phyloP scores from a whole-genome alignment of 345 rosid species.

The Gossypioides kirkii region DNA sequence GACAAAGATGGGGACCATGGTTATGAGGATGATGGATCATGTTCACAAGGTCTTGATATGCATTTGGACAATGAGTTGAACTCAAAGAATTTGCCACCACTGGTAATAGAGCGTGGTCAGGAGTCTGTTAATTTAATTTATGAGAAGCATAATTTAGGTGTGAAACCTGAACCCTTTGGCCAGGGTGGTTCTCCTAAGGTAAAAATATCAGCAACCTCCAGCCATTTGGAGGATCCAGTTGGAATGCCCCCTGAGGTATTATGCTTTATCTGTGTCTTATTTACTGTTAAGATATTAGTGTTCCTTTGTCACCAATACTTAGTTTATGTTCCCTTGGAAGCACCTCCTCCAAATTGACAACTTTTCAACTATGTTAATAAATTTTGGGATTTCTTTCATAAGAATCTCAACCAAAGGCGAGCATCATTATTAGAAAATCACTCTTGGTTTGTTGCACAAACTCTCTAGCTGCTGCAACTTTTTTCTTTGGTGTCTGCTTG shows the following conservation, averaged over 20 bases:
- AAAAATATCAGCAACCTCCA: slow-evolving; percentile 28
- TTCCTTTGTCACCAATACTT: background rate
- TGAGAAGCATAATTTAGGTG: slow-evolving; percentile 31
- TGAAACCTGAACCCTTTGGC: slow-evolving; percentile 33
- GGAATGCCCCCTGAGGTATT: slow-evolving; percentile 96
- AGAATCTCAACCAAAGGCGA: background rate
- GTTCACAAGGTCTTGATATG: slow-evolving; percentile 48
- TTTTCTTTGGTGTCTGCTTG: slow-evolving; percentile 5
- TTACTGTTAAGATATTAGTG: background rate
- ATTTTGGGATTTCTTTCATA: slow-evolving; percentile 5
- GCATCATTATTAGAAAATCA: background rate
- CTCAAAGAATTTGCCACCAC: slow-evolving; percentile 45
- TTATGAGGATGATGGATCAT: slow-evolving; percentile 41
- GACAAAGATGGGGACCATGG: slow-evolving; percentile 40
- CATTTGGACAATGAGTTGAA: slow-evolving; percentile 84
- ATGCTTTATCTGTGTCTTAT: slow-evolving; percentile 1
- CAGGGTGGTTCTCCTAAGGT: slow-evolving; percentile 27
- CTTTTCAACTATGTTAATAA: background rate
- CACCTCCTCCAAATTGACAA: background rate
- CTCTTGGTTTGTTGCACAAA: slow-evolving; percentile 7
- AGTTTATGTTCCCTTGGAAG: slow-evolving; percentile 2
- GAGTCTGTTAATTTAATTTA: slow-evolving; percentile 31
- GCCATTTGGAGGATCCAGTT: slow-evolving; percentile 49
- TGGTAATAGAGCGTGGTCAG: slow-evolving; percentile 38
- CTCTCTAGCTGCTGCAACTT: background rate